Percentiles rank a stretch among this genome's conserved stretches.
phyloP scores from a whole-genome alignment of 495 filamentous ascomycete genomes.

The Penicillium simplicissimum region DNA sequence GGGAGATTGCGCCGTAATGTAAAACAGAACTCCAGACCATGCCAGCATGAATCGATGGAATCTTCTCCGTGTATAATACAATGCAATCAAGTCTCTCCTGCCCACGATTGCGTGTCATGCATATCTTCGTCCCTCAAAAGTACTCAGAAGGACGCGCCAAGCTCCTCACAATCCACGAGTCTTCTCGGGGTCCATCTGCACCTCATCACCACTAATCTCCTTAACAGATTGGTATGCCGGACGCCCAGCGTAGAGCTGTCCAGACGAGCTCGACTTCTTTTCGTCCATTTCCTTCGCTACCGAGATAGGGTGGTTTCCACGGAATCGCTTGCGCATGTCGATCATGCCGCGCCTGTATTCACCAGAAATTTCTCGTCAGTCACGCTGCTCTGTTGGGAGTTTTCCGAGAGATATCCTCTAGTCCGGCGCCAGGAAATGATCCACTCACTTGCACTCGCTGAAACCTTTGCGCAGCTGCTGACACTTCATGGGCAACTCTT shows the following conservation, averaged over 20 bases:
- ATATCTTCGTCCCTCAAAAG: not conserved
- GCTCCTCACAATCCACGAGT: constrained; percentile 42
- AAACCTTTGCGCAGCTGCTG: constrained; percentile 92
- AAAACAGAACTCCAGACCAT: constrained; percentile 30
- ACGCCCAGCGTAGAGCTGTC: constrained; percentile 78
- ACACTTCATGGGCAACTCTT: constrained; percentile 80
- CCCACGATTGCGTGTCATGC: constrained; percentile 9
- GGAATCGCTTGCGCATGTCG: constrained; percentile 98
- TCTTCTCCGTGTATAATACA: constrained; percentile 13
- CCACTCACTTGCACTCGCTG: constrained; percentile 78
- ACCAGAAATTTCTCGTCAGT: constrained; percentile 11
- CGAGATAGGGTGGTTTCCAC: constrained; percentile 86
- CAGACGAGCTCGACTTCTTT: constrained; percentile 43
- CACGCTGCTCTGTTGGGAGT: not conserved
- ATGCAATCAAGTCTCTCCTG: not conserved
- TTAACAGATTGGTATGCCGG: constrained; percentile 63
- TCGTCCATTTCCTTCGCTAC: constrained; percentile 62
- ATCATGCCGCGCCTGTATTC: constrained; percentile 72
- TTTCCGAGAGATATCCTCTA: not conserved
- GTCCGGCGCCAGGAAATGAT: constrained; percentile 1
- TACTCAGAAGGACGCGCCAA: not conserved
- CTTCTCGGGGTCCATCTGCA: constrained; percentile 54
- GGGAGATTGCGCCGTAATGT: constrained; percentile 13
- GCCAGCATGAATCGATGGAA: constrained; percentile 29
- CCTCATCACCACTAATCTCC: constrained; percentile 47